Evolutionary conservation across 352 stramenopile species (phyloP).

Genomic region (Ophiocytium majus): DNA sequence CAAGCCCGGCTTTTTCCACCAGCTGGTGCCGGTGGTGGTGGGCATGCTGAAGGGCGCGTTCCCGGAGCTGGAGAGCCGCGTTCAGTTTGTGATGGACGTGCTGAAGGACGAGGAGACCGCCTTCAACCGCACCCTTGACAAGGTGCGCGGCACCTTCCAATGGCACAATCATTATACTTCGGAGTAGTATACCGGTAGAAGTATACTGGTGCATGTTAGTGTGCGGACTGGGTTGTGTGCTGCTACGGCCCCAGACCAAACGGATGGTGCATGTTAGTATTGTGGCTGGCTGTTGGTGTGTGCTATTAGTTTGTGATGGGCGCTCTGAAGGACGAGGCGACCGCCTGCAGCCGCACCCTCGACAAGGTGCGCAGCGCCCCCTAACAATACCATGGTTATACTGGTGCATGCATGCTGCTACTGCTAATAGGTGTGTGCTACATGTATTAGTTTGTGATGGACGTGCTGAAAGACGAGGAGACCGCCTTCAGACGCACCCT

Average conservation of each 20-base stretch:
- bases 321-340: conserved; percentile 75
- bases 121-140: conserved; percentile 90
- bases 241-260: no score
- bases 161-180: conserved; percentile 70
- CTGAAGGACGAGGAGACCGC: conserved; percentile 81
- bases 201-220: no score
- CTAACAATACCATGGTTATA: conserved; percentile 74
- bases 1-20: conserved; percentile 58
- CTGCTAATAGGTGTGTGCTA: no score
- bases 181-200: no score
- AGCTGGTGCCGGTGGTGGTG: conserved; percentile 66
- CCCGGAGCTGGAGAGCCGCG: conserved; percentile 88
- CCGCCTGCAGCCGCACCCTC: conserved; percentile 88
- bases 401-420: no score
- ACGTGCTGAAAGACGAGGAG: conserved; percentile 73
- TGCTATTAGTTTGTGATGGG: conserved; percentile 32
- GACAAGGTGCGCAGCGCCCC: conserved; percentile 90
- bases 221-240: no score
- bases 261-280: no score
- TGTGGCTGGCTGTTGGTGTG: no score
- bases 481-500: conserved; percentile 88
- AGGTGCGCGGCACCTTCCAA: no score
- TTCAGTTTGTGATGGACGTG: conserved; percentile 55
- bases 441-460: conserved; percentile 26
- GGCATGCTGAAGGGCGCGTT: conserved; percentile 85